Percentiles rank a stretch among this genome's conserved stretches.
These are phyloP conservation scores for Pseudocercospora ulei DNA, from an alignment of 2,329 filamentous ascomycete genomes.

Conservation along the genomic window DNA sequence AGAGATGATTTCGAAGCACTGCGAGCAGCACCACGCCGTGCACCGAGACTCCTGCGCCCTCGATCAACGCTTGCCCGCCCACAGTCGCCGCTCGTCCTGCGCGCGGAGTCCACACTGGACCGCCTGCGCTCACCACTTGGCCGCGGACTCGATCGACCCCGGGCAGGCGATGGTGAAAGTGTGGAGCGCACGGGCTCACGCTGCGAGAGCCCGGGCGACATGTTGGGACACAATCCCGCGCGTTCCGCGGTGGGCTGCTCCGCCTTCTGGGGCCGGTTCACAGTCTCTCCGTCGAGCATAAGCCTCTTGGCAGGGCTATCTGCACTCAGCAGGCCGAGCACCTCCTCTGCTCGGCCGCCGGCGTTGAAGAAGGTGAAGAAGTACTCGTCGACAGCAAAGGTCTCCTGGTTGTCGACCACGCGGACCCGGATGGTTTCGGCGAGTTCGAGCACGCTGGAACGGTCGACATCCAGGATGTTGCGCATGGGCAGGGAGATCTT, in stretches of 20 bases:
- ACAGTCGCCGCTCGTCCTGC: slow-evolving; percentile 31
- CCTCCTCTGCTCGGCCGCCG: slow-evolving; percentile 68
- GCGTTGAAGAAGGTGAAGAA: slow-evolving; percentile 93
- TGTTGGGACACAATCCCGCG: slow-evolving; percentile 5
- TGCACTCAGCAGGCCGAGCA: slow-evolving; percentile 54
- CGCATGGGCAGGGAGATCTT: slow-evolving; percentile 86
- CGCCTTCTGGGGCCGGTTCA: slow-evolving; percentile 9
- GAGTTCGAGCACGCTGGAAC: slow-evolving; percentile 80
- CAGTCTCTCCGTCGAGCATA: slow-evolving; percentile 11
- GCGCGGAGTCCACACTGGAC: slow-evolving; percentile 34
- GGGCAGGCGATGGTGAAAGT: slow-evolving; percentile 36
- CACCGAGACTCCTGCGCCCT: slow-evolving; percentile 54
- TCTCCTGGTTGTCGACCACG: slow-evolving; percentile 87
- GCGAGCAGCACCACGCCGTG: slow-evolving; percentile 45
- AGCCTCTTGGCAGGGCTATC: slow-evolving; percentile 43
- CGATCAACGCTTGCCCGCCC: slow-evolving; percentile 34
- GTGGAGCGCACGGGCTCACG: slow-evolving; percentile 39
- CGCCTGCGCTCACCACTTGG: slow-evolving; percentile 39
- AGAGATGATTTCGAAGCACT: slow-evolving; percentile 43
- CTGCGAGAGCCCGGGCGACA: slow-evolving; percentile 20
- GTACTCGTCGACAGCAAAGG: slow-evolving; percentile 93
- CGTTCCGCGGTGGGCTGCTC: slow-evolving; percentile 5
- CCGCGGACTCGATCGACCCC: slow-evolving; percentile 34
- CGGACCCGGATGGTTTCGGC: slow-evolving; percentile 89
- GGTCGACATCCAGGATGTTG: slow-evolving; percentile 86